phyloP scores from a whole-genome alignment of 306 rosid genomes.

The Cucumis melo region DNA sequence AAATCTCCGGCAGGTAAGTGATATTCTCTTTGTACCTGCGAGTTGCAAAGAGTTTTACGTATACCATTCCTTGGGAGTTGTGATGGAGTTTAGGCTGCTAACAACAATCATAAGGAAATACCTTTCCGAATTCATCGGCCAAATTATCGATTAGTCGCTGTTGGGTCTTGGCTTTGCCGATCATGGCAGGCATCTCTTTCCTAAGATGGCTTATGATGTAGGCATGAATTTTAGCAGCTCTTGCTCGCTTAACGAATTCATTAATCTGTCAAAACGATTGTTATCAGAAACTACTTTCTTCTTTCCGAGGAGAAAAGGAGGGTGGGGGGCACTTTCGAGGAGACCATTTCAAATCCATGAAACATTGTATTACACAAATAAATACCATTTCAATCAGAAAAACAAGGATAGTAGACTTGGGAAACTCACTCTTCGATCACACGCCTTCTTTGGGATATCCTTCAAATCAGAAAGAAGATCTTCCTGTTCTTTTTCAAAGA shows the following conservation, averaged over 20 bases:
- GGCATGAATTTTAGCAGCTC: constrained; percentile 87
- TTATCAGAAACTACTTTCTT: neutral
- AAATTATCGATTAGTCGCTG: constrained; percentile 62
- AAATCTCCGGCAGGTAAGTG: constrained; percentile 92
- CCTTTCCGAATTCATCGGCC: constrained; percentile 71
- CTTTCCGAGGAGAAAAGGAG: neutral
- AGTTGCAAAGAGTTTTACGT: neutral
- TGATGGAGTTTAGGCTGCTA: no score
- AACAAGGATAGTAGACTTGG: neutral
- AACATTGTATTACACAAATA: neutral
- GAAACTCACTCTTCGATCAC: constrained; percentile 76
- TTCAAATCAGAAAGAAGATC: constrained; percentile 82
- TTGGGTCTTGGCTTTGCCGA: constrained; percentile 82
- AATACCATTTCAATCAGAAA: neutral
- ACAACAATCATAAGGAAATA: constrained; percentile 10
- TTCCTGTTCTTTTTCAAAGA: constrained; percentile 83
- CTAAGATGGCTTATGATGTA: constrained; percentile 78
- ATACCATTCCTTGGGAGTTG: neutral
- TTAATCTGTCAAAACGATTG: constrained; percentile 42
- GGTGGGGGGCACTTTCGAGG: neutral
- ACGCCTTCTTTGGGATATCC: constrained; percentile 89
- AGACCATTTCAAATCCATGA: neutral
- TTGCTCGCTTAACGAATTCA: constrained; percentile 88
- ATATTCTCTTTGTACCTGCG: constrained; percentile 68
- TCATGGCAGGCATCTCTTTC: constrained; percentile 81